A percentile compares a stretch with the other conserved stretches of the same genome.
phyloP scores from a whole-genome alignment of 345 rosid genomes.

The Punica granatum region DNA sequence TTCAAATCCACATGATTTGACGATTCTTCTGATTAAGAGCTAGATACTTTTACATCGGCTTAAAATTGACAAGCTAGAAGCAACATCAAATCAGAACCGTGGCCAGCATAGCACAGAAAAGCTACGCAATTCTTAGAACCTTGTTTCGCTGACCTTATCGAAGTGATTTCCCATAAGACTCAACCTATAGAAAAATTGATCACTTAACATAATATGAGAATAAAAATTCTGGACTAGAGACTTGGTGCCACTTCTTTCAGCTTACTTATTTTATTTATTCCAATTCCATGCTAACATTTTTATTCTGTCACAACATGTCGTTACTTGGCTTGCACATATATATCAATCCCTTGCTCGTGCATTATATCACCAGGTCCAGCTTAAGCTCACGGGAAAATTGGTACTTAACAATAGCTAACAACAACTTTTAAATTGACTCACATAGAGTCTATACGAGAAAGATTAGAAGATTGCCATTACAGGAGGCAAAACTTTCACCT shows the following conservation, averaged over 20 bases:
- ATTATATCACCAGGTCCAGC: neutral
- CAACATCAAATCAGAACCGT: neutral
- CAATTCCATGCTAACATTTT: neutral
- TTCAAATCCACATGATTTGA: neutral
- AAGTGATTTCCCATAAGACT: neutral
- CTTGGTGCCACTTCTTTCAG: neutral
- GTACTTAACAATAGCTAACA: neutral
- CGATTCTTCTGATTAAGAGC: neutral
- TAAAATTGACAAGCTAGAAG: too few relatives aligned
- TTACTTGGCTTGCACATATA: neutral
- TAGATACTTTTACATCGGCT: neutral
- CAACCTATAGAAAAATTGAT: neutral
- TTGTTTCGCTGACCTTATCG: neutral
- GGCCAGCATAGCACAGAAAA: neutral
- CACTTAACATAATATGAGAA: neutral
- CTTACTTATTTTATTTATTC: neutral
- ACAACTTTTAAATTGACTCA: neutral
- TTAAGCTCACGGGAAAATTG: neutral
- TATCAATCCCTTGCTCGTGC: neutral
- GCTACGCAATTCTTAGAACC: neutral
- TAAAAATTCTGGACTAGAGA: neutral
- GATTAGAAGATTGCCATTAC: neutral
- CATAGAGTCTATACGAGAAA: neutral
- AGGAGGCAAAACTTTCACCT: constrained; percentile 30
- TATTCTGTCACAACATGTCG: neutral